Evolutionary conservation across 179 eudicot genomes (phyloP).

Genomic region (Drosera spatulata): DNA sequence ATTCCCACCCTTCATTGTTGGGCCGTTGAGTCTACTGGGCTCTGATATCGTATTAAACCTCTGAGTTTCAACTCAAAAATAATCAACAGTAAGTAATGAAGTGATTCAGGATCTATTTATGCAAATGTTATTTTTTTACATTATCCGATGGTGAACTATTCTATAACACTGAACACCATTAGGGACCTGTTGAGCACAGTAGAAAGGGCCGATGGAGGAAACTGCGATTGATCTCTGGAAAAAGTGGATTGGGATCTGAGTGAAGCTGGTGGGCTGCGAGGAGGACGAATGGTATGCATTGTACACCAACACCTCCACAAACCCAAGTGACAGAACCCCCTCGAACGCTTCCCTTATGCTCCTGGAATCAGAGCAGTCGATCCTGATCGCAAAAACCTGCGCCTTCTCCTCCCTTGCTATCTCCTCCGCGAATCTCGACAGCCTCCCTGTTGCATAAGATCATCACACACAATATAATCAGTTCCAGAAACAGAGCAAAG

Average conservation of each 20-base stretch:
- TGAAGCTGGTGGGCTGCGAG: conserved; percentile 27
- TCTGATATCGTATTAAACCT: no score
- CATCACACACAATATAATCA: no score
- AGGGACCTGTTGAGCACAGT: conserved; percentile 73
- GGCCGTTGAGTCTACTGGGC: no score
- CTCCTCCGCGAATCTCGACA: conserved; percentile 75
- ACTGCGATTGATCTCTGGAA: conserved; percentile 67
- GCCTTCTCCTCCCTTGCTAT: conserved; percentile 77
- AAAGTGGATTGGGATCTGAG: conserved; percentile 37
- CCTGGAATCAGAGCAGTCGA: conserved; percentile 63
- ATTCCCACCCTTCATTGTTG: no score
- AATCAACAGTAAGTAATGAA: no score
- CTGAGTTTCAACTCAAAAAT: no score
- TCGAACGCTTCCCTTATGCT: conserved; percentile 80
- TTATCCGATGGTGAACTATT: no score
- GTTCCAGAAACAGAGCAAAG: no score
- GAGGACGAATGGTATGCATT: conserved; percentile 40
- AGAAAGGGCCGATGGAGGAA: conserved; percentile 78
- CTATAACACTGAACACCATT: no score
- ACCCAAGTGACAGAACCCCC: conserved; percentile 75
- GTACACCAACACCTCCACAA: conserved; percentile 71
- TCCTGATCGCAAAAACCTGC: conserved; percentile 77
- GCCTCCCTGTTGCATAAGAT: conserved; percentile 27
- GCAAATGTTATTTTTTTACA: no score
- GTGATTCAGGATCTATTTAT: no score